Conservation (phyloP, 2,329 filamentous ascomycete species). For the Colletotrichum paranaense region DNA sequence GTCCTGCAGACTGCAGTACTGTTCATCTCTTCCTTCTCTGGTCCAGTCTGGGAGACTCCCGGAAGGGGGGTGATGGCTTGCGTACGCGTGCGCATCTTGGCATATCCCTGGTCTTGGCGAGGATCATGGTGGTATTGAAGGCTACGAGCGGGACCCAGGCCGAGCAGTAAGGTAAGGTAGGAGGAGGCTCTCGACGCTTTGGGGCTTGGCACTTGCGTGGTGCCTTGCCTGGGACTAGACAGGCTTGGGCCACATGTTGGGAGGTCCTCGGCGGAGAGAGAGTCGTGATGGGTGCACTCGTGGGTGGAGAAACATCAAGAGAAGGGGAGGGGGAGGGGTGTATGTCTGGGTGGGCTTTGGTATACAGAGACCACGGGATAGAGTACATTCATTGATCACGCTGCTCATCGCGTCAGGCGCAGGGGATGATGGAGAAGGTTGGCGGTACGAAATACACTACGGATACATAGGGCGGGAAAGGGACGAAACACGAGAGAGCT, state of each 20-base stretch:
- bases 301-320: neutral
- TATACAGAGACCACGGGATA: too few relatives aligned
- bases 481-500: neutral
- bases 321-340: neutral
- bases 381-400: slow-evolving; percentile 2
- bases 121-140: slow-evolving; percentile 5
- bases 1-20: neutral
- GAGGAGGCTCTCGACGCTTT: slow-evolving; percentile 25
- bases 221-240: slow-evolving; percentile 8
- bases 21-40: neutral
- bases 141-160: slow-evolving; percentile 1
- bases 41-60: neutral
- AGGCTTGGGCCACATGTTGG: slow-evolving; percentile 3
- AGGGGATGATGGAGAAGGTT: neutral
- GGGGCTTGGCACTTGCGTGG: slow-evolving; percentile 20
- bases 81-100: neutral
- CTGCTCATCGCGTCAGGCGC: neutral
- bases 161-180: neutral
- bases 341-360: neutral
- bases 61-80: slow-evolving; percentile 1
- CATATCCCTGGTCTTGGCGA: neutral
- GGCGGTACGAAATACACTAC: neutral
- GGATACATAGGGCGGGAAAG: neutral
- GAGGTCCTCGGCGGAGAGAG: slow-evolving; percentile 11
- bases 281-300: neutral